Conservation (phyloP, 441 rosid genomes). For the Aleurites moluccanus region DNA sequence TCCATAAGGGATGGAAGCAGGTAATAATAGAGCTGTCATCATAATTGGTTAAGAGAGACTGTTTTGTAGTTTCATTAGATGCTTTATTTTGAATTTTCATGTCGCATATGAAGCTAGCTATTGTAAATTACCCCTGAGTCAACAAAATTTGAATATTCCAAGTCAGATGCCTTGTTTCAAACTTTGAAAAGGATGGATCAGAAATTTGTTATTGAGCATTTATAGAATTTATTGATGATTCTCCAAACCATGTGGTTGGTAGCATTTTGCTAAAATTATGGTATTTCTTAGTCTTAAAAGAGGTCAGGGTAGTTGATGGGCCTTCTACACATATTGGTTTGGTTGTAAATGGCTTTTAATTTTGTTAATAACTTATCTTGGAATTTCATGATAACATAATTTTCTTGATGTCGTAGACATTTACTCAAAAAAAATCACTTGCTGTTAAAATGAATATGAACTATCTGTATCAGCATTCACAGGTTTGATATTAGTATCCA, state of each 20-base stretch:
- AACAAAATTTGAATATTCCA: background rate
- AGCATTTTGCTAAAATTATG: background rate
- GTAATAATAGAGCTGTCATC: background rate
- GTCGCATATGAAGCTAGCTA: background rate
- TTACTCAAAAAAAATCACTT: background rate
- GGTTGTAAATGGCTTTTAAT: background rate
- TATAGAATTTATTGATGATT: background rate
- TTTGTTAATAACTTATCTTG: background rate
- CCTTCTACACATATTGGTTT: background rate
- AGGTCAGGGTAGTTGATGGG: background rate
- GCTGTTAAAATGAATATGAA: background rate
- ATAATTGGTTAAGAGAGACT: background rate
- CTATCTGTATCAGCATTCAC: background rate
- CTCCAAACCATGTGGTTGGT: background rate
- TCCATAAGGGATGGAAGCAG: background rate
- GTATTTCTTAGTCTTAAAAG: background rate
- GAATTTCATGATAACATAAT: background rate
- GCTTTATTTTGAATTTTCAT: background rate
- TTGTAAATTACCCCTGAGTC: background rate
- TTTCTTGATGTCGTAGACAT: slow-evolving; percentile 4
- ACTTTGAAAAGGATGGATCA: background rate
- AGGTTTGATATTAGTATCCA: background rate
- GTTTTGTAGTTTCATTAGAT: background rate
- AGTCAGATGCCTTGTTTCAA: background rate
- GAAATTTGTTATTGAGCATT: background rate